Evolutionary conservation across 106 monocot species (phyloP), one percentile per base, ranked within the genome.

Genomic region (Platanthera zijinensis): DNA sequence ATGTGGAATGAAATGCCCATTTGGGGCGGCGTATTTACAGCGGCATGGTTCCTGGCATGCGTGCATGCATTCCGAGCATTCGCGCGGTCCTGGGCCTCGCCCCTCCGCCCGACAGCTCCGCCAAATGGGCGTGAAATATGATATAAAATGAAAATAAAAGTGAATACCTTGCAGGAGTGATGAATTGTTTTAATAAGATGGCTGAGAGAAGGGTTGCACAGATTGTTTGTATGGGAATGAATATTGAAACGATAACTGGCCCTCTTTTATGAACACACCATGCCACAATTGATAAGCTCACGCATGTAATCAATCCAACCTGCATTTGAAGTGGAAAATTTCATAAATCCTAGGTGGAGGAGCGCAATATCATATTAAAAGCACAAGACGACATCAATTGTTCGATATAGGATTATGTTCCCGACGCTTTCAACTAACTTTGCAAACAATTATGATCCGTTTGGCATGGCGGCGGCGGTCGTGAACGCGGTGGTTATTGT

Each of bases 241-340:
- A 86, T 72, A 88, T 79, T 6, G 85, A 77, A 48, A 87, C 85
- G 19, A 87, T 64, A 6, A 90, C 85, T 0, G 90, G 90, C 13
- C 90, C 90, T 46, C 77, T 85, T 69, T 79, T 87, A n/a, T 74
- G 71, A 19, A 90, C 56, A 57, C 78, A 81, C 90, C 84, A 85
- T 52, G 69, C 67, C 25, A 81, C 76, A 73, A 85, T 80, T 47
- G 66, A 66, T 0, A 78, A 12, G 57, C 75, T 76, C 15, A 66
- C 12, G 13, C 62, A 77, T 9, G 64, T 28, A 12, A 80, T 49
- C 7, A 80, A 66, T 52, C 82, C 84, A 48, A 72, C 81, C 89
- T 89, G 75, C 46, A 52, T 39, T 39, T 39, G 39, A 39, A 39
- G 39, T 39, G 39, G 1, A 39, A 39, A 39, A 39, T 39, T 39